Evolutionary conservation across 805 yeast species (phyloP), one percentile per base, ranked within the genome.

Genomic region (Cyberlindnera suaveolens): DNA sequence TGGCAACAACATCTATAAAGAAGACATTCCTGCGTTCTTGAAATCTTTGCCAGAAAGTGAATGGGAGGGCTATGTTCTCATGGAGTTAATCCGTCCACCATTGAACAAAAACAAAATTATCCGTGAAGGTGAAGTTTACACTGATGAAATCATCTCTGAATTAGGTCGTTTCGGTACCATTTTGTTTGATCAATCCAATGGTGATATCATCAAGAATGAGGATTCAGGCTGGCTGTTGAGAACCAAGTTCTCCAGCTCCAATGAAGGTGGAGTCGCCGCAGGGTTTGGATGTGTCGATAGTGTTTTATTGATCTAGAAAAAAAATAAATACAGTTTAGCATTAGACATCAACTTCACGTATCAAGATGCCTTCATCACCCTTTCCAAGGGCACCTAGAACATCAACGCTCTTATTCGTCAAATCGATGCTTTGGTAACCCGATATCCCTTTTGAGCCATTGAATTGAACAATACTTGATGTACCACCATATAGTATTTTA

Each of bases 241-340:
- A 66, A 85, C 96, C 1, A 93, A 93, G 63, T 78, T 89, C 44
- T 83, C 86, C 50, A 68, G 83, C 4, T 84, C 95, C 42, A 82
- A 93, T 63, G 99, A 93, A 68, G 99, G 99, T 32, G 99, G 99
- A 33, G 97, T 93, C 30, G 98, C 98, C 18, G 99, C 99, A 14
- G 99, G 99, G 1, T 91, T 86, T 65, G 99, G 98, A 6, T 89
- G 97, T 63, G 86, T 93, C 34, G 99, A 93, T 63, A 85, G 89
- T 57, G 72, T 89, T 31, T 77, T 80, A 47, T 66, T 87, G 34
- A 45, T 53, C 29, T 55, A 49, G 40, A 35, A 29, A 15, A 13
- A 11, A 14, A 17, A 15, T 38, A 15, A 4, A 37, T 31, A 14
- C 3, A 19, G 6, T 17, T 18, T 16, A 6, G 13, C 11, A 15